Base-by-base conservation (phyloP, 2,329 filamentous ascomycete species). In the Hypomyces rosellus region DNA sequence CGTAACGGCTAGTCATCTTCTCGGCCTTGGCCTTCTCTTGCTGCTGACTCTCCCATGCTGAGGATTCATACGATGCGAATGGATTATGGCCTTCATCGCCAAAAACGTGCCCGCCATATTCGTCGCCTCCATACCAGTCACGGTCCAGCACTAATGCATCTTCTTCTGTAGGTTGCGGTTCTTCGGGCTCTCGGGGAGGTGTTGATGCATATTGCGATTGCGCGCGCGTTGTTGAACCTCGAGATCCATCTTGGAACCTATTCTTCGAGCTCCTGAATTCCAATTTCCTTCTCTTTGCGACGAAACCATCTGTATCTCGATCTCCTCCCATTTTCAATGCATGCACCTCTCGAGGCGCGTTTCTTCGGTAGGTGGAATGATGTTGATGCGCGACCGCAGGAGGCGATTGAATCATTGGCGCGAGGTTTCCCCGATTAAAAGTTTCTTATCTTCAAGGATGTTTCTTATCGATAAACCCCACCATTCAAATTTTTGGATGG, bases 51-150 rank as follows among this genome's bases (percentile, higher is more conserved):
- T 90, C 89, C 69, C 85, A 85, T 65, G 85, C 84, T 16, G 85
- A 80, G 56, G 81, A 86, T 46, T 85, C 87, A 52, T 85, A 85
- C 1, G 83, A 83, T 9, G 88, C 89, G 62, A 96, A 96, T 0
- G 90, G 91, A 63, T 96, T 95, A 68, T 96, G 90, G n/a, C 84
- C 78, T 55, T 96, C 91, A 63, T 96, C 91, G 57, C 90, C 91
- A 61, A 96, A 88, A 0, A 85, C 86, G 62, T 95, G 88, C 0
- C 81, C 79, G 22, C 85, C 88, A 51, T 85, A 83, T 65, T 96
- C 90, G 62, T 95, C 90, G 44, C 88, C 88, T 18, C 82, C 84
- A 62, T 96, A 96, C 91, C 91, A 96, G 68, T 96, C 91, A 54
- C 91, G 82, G 64, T 96, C 91, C 49, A 96, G 74, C 9, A 84